Percentiles rank a stretch among this genome's conserved stretches.
Conservation (phyloP, 2,329 filamentous ascomycete genomes). For the Fusarium tanahbumbuense region DNA sequence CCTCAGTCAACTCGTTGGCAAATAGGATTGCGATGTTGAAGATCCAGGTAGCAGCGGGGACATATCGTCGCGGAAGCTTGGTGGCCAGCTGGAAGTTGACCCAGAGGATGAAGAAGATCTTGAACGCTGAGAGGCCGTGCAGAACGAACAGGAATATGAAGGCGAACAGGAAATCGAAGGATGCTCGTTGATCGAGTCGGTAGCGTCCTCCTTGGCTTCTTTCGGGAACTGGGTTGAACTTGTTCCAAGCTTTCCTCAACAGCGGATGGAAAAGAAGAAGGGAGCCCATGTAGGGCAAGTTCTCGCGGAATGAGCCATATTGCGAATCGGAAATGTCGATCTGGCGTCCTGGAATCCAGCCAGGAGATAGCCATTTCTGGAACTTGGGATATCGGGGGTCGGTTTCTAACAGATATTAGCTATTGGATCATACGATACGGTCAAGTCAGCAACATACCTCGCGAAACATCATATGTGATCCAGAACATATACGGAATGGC, state of each 20-base stretch:
- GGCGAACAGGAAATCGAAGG: conserved; percentile 87
- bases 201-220: conserved; percentile 61
- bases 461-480: conserved; percentile 85
- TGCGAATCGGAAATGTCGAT: conserved; percentile 93
- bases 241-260: conserved; percentile 77
- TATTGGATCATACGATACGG: not conserved
- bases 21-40: conserved; percentile 91
- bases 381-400: conserved; percentile 86
- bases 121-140: conserved; percentile 86
- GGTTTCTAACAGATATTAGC: conserved; percentile 65
- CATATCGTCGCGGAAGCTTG: conserved; percentile 72
- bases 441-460: conserved; percentile 64
- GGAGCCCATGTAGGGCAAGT: conserved; percentile 82
- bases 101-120: conserved; percentile 83
- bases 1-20: conserved; percentile 84
- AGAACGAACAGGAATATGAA: conserved; percentile 80
- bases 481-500: conserved; percentile 90
- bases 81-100: conserved; percentile 86
- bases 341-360: conserved; percentile 93
- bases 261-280: conserved; percentile 84
- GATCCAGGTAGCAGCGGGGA: conserved; percentile 84
- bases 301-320: conserved; percentile 85
- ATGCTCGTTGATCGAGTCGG: conserved; percentile 75
- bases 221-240: conserved; percentile 55
- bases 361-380: conserved; percentile 75